A percentile compares a stretch with the other conserved stretches of the same genome.
Conservation (phyloP, 345 rosid genomes). For the Lagerstroemia speciosa region DNA sequence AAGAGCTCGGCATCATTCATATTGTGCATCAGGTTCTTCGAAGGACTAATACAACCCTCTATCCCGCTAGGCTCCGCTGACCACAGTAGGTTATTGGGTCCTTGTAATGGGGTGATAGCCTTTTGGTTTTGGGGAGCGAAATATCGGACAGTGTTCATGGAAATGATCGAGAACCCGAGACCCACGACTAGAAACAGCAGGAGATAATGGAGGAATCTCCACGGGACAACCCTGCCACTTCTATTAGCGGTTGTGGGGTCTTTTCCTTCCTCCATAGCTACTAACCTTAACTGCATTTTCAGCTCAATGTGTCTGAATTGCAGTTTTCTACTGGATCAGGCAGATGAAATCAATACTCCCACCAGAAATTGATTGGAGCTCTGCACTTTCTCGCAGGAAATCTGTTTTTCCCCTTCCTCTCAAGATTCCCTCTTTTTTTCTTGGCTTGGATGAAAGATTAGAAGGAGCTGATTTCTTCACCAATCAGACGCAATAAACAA, state of each 20-base stretch:
- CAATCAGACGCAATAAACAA: not conserved
- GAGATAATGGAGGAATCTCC: constrained; percentile 32
- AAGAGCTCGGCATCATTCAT: constrained; percentile 72
- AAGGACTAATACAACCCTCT: constrained; percentile 49
- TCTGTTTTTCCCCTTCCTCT: not conserved
- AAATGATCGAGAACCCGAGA: constrained; percentile 40
- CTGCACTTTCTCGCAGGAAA: not conserved
- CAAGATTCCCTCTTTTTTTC: not conserved
- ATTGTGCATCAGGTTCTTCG: constrained; percentile 41
- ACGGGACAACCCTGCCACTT: constrained; percentile 27
- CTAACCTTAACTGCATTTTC: constrained; percentile 19
- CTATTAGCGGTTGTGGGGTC: constrained; percentile 25
- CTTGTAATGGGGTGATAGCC: constrained; percentile 16
- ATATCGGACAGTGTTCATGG: constrained; percentile 36
- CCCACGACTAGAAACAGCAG: constrained; percentile 36
- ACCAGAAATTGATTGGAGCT: not conserved
- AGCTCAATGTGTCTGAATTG: constrained; percentile 4
- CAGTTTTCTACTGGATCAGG: not conserved
- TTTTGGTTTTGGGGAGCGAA: constrained; percentile 21
- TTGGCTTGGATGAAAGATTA: no score
- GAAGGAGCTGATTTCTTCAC: not conserved
- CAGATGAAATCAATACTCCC: not conserved
- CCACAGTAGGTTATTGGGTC: constrained; percentile 26
- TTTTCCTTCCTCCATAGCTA: constrained; percentile 47
- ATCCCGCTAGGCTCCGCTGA: constrained; percentile 16